These are phyloP conservation scores for Macrophomina phaseolina DNA, from an alignment of 2,329 filamentous ascomycete genomes.

Conservation along the genomic window DNA sequence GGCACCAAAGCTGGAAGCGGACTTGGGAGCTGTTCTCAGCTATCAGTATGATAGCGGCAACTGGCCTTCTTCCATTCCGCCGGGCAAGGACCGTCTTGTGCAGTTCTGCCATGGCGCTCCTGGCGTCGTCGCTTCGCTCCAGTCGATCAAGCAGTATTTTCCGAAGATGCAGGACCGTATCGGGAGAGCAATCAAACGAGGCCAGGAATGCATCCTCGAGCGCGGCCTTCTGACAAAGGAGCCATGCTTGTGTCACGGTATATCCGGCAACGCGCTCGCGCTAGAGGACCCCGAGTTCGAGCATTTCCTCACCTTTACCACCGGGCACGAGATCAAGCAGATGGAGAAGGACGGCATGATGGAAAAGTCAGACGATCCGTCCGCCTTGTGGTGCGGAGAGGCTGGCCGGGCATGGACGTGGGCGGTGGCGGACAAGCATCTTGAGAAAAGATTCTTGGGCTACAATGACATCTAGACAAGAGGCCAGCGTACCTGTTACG, in stretches of 20 bases:
- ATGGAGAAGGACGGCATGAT: constrained; percentile 60
- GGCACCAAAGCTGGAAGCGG: constrained; percentile 59
- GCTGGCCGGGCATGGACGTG: constrained; percentile 57
- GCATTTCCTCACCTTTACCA: constrained; percentile 65
- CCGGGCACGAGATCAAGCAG: constrained; percentile 60
- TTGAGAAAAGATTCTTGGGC: constrained; percentile 55
- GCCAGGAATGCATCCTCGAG: constrained; percentile 60
- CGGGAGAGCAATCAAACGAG: constrained; percentile 58
- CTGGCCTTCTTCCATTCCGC: constrained; percentile 63
- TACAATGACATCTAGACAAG: constrained; percentile 55
- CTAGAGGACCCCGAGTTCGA: constrained; percentile 57
- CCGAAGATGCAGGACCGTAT: constrained; percentile 60
- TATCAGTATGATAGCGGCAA: constrained; percentile 68
- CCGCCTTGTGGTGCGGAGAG: constrained; percentile 57
- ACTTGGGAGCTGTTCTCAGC: constrained; percentile 62
- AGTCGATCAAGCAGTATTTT: constrained; percentile 62
- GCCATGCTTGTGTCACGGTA: constrained; percentile 69
- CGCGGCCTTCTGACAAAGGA: constrained; percentile 67
- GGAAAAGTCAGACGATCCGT: constrained; percentile 57
- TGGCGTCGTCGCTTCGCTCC: constrained; percentile 65
- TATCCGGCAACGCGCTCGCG: constrained; percentile 68
- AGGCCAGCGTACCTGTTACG: constrained; percentile 12
- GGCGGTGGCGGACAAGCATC: constrained; percentile 51
- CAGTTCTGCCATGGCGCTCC: constrained; percentile 73
- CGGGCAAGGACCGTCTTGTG: constrained; percentile 58